A percentile compares a stretch with the other conserved stretches of the same genome.
Conservation (phyloP, 2,329 filamentous ascomycete species). For the Cladosporium sp. region DNA sequence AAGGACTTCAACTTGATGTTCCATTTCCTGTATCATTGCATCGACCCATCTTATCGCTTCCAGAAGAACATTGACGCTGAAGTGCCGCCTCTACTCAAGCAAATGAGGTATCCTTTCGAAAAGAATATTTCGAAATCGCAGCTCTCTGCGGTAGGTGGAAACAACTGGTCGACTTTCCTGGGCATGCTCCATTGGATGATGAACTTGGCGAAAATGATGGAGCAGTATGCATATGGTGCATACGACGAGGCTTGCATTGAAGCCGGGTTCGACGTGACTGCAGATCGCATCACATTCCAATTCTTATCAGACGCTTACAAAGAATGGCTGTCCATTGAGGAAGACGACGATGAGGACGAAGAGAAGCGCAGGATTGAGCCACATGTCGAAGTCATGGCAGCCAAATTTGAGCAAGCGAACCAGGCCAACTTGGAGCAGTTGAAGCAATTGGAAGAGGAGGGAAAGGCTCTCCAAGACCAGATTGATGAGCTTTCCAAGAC, state of each 20-base stretch:
- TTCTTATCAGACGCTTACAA: conserved; percentile 87
- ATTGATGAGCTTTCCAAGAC: conserved; percentile 87
- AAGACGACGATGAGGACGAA: conserved; percentile 78
- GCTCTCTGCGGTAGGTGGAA: conserved; percentile 87
- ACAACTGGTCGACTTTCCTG: conserved; percentile 95
- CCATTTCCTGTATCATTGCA: conserved; percentile 93
- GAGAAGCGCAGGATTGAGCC: conserved; percentile 73
- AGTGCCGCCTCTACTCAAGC: conserved; percentile 86
- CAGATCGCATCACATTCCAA: conserved; percentile 89
- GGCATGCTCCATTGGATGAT: conserved; percentile 98
- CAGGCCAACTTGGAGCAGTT: conserved; percentile 80
- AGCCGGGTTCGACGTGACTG: conserved; percentile 78
- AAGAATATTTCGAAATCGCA: conserved; percentile 95
- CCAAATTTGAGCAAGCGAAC: conserved; percentile 80
- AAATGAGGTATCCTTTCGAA: conserved; percentile 90
- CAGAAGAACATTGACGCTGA: conserved; percentile 94
- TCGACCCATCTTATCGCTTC: conserved; percentile 90
- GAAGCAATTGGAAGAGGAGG: conserved; percentile 79
- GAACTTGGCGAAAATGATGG: conserved; percentile 92
- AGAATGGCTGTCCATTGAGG: conserved; percentile 84
- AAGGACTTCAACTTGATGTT: conserved; percentile 99
- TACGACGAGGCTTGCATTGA: conserved; percentile 91
- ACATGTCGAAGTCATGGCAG: conserved; percentile 82
- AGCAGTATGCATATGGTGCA: conserved; percentile 69
- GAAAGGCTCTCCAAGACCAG: conserved; percentile 73